Evolutionary conservation across 2,329 filamentous ascomycete species (phyloP), one percentile per base, ranked within the genome.

Genomic region (Neophaeococcomyces aloes): DNA sequence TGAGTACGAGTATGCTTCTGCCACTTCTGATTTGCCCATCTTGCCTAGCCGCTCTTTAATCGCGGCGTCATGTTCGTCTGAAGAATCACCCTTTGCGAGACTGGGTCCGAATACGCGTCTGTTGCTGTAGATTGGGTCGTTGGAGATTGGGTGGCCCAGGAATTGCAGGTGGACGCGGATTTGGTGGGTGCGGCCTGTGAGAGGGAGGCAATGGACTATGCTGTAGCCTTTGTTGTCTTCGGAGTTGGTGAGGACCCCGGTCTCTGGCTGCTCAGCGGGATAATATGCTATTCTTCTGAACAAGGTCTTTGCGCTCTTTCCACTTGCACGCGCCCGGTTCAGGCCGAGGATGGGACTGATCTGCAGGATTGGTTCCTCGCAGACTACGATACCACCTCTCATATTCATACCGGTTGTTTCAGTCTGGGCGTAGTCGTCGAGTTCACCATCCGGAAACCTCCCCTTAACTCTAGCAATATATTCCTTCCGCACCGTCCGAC

Each of bases 51-150:
- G 78, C 15, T 79, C 80, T 61, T 98, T 88, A 54, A 98, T 83
- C 59, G 94, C 86, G 48, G 91, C 84, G 61, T 98, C 91, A 32
- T 81, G 78, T 45, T 86, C 81, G 19, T 75, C 74, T 15, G 72
- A 71, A 2, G 75, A 78, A 38, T 89, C 81, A 11, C 70, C 68
- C 38, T 68, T 75, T 13, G 86, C 91, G 0, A 98, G 76, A 7
- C 81, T 74, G 1, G 81, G 70, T 0, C 91, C 91, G 71, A 94
- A 98, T 8, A 98, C 91, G 45, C 80, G 79, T 59, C 86, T 80
- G 60, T 98, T 98, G 56, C 86, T 87, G 62, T 98, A 98, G 55
- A 98, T 96, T 6, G 91, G 91, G 59, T 98, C 91, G 61, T 98
- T 98, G 51, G 86, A 81, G 54, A 98, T 96, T 1, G 91, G 91